Evolutionary conservation across 306 rosid genomes (phyloP), one percentile per base, ranked within the genome.

Genomic region (Rosa lucieae): DNA sequence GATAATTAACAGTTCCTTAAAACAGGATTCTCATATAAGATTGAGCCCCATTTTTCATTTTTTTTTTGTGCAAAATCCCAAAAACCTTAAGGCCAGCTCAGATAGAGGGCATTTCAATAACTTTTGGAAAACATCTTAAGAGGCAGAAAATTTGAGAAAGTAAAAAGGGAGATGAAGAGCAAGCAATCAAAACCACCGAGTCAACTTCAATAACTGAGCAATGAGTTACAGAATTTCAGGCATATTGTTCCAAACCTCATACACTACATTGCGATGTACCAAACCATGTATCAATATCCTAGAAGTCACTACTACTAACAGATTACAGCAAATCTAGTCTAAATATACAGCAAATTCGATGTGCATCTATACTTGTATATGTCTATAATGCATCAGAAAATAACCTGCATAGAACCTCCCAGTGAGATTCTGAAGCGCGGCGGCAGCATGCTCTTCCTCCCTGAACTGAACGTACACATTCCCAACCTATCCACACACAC

Each of bases 361-460:
- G 12, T 8, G 43, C 48, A 39, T 15, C 6, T 67, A 40, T 39
- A 37, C 47, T n/a, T 58, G 65, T 58, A n/a, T n/a, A n/a, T 4
- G 69, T 42, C 11, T 10, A 42, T 43, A 43, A 65, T 43, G 43
- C 21, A 8, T 5, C 26, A 10, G 39, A 59, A 62, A 71, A 63
- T 42, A 61, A 94, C 98, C 98, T 71, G 98, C 93, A 82, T 94
- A 94, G 81, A 94, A 92, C 77, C 98, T 88, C 40, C 99, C 99
- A 76, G 84, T 89, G 74, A 96, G 98, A 85, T 90, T 91, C 79
- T 86, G 86, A 29, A 96, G 94, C 10, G 99, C 99, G 56, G 89
- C 90, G 9, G 98, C 92, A 80, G 99, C 99, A 82, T 96, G 98
- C 51, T 96, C 99, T 59, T 96, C 99, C 88, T 93, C 98, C 70